A percentile compares a stretch with the other conserved stretches of the same genome.
Evolutionary conservation across 441 rosid species (phyloP).

Genomic region (Hypseocharis bilobata): DNA sequence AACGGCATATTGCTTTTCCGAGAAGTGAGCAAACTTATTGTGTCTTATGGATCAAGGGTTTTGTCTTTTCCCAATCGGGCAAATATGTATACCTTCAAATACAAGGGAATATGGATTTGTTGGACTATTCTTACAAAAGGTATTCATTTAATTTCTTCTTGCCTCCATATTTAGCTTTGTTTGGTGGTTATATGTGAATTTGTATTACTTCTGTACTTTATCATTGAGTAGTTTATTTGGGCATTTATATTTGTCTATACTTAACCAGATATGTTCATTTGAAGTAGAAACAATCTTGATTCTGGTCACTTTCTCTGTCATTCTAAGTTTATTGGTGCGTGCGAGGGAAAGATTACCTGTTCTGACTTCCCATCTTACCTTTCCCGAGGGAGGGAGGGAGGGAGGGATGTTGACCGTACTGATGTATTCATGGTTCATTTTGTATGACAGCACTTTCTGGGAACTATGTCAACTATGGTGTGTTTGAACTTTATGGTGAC

Average conservation of each 20-base stretch:
- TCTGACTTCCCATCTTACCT: no score
- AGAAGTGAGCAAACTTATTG: constrained; percentile 93
- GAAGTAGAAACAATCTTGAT: background rate
- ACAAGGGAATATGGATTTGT: constrained; percentile 97
- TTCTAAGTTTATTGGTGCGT: background rate
- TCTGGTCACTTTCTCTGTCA: background rate
- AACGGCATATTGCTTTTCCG: constrained; percentile 99
- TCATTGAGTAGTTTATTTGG: background rate
- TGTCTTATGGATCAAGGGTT: constrained; percentile 90
- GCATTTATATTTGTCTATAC: background rate
- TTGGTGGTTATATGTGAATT: background rate
- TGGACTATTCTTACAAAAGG: constrained; percentile 88
- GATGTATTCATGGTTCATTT: background rate
- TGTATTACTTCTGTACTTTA: background rate
- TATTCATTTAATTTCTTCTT: constrained; percentile 23
- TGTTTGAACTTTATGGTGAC: constrained; percentile 98
- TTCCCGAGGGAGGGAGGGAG: no score
- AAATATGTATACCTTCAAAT: constrained; percentile 86
- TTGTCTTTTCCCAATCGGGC: constrained; percentile 86
- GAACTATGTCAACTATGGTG: constrained; percentile 92
- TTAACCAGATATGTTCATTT: background rate
- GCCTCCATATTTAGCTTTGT: background rate
- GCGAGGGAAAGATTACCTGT: no score
- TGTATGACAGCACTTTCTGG: constrained; percentile 79
- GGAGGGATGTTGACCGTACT: no score